Conservation (phyloP, 1,284 basidiomycete genomes). For the Porodaedalea pini region DNA sequence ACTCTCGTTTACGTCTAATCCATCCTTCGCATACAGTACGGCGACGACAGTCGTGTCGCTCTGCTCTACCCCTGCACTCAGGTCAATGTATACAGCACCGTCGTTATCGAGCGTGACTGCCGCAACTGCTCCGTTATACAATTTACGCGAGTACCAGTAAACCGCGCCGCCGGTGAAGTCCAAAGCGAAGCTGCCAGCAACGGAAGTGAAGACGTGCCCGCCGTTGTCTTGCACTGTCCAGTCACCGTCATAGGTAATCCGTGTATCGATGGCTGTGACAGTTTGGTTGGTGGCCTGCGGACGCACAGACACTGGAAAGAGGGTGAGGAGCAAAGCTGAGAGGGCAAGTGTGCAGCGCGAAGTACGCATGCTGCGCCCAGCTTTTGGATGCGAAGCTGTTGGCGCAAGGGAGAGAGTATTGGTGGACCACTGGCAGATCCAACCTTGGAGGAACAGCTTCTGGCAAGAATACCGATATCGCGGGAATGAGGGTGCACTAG, state of each 20-base stretch:
- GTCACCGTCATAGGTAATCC: neutral
- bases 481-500: too few species aligned
- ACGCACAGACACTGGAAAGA: neutral
- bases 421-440: too few species aligned
- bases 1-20: slow-evolving; percentile 4
- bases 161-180: slow-evolving; percentile 1
- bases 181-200: neutral
- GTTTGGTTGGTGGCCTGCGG: neutral
- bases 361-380: too few species aligned
- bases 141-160: neutral
- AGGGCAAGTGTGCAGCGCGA: too few species aligned
- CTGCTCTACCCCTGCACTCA: neutral
- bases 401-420: too few species aligned
- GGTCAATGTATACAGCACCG: neutral
- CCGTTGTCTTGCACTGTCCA: neutral
- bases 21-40: neutral
- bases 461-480: too few species aligned
- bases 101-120: neutral
- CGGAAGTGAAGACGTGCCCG: neutral
- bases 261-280: neutral
- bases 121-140: neutral
- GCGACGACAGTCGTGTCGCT: neutral
- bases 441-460: too few species aligned
- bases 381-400: too few species aligned
- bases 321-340: neutral